Conservation (phyloP, 768 basidiomycete species). For the Postia placenta region DNA sequence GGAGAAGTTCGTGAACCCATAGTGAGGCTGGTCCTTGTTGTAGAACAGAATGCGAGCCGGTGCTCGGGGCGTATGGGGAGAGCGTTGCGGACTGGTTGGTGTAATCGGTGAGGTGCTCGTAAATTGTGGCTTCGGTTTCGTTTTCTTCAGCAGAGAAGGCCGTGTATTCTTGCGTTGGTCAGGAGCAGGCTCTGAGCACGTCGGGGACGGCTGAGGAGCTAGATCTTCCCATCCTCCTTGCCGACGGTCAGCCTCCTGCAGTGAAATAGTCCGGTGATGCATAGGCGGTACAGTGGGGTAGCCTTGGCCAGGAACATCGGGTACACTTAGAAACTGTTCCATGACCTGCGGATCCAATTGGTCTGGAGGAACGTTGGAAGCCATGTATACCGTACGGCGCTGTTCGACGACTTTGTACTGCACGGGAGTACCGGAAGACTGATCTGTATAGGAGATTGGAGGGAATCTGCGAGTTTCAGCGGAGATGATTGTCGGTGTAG, state of each 20-base stretch:
- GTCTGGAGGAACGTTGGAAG: background rate
- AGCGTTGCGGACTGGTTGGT: background rate
- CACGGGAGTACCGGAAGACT: background rate
- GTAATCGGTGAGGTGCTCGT: background rate
- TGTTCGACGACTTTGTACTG: background rate
- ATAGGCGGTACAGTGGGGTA: too few species aligned
- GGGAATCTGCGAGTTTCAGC: background rate
- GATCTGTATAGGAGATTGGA: background rate
- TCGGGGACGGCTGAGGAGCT: too few species aligned
- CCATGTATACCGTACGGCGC: background rate
- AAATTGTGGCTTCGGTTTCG: too few species aligned
- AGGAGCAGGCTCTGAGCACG: background rate
- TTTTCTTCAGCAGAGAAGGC: too few species aligned
- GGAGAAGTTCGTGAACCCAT: conserved; percentile 74
- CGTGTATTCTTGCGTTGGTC: background rate
- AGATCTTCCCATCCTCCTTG: too few species aligned
- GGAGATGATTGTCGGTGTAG: background rate
- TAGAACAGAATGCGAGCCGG: conserved; percentile 46
- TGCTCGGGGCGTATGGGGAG: background rate
- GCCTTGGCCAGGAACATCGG: too few species aligned
- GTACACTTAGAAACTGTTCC: background rate
- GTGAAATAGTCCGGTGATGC: too few species aligned
- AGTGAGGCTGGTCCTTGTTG: conserved; percentile 55
- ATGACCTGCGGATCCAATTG: background rate
- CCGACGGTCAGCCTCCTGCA: too few species aligned